Evolutionary conservation across 139 green algal genomes (phyloP).

Genomic region (Yamagishiella unicocca): DNA sequence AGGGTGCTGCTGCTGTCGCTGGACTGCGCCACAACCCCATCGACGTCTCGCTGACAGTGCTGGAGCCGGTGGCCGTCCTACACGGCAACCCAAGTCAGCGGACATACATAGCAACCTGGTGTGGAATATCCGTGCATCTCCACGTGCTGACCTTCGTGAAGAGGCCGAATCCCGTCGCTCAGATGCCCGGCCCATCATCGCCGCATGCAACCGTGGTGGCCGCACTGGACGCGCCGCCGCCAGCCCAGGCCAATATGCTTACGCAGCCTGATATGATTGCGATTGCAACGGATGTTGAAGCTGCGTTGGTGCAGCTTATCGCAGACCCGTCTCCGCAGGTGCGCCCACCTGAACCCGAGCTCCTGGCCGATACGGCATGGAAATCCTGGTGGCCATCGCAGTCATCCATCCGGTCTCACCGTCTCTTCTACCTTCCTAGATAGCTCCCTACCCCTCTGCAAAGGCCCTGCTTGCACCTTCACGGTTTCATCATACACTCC

Average conservation of each 20-base stretch:
- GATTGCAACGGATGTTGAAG: conserved; percentile 29
- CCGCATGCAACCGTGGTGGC: conserved; percentile 12
- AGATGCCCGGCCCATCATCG: neutral
- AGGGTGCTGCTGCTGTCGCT: neutral
- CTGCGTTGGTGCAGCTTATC: conserved; percentile 27
- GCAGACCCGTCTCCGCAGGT: conserved; percentile 25
- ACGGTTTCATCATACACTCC: too few species aligned
- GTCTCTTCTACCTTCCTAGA: too few species aligned
- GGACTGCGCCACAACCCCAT: conserved; percentile 16
- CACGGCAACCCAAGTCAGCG: conserved; percentile 34
- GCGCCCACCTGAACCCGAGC: neutral
- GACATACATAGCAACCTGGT: conserved; percentile 13
- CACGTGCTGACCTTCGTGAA: conserved; percentile 34
- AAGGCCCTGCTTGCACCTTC: too few species aligned
- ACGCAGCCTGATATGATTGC: conserved; percentile 40
- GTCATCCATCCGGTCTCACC: too few species aligned
- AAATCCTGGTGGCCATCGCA: too few species aligned
- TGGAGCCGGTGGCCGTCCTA: neutral
- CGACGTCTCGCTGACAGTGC: neutral
- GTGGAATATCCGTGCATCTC: conserved; percentile 10
- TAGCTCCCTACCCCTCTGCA: too few species aligned
- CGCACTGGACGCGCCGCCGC: conserved; percentile 30
- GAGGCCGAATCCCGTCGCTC: conserved; percentile 31
- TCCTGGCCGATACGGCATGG: too few species aligned
- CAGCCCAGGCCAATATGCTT: conserved; percentile 27